A percentile compares a stretch with the other conserved stretches of the same genome.
Conservation (phyloP, 1,284 basidiomycete genomes). For the Irpex rosettiformis region DNA sequence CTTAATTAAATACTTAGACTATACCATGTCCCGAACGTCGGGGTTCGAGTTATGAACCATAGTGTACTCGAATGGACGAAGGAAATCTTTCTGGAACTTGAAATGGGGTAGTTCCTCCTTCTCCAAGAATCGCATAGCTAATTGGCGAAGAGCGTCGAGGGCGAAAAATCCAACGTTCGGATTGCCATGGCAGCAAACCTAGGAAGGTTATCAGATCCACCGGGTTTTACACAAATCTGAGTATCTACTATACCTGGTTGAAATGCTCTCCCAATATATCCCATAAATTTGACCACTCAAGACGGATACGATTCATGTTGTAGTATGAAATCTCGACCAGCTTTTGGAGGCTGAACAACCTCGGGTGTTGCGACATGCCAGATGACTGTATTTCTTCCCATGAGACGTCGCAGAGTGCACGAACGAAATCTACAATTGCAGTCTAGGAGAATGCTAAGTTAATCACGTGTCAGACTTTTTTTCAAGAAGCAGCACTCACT, state of each 20-base stretch:
- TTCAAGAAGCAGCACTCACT: conserved; percentile 45
- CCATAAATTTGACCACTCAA: conserved; percentile 99
- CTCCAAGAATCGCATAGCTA: conserved; percentile 98
- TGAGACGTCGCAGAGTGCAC: conserved; percentile 93
- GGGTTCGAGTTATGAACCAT: conserved; percentile 96
- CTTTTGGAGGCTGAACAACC: conserved; percentile 97
- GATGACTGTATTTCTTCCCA: conserved; percentile 99
- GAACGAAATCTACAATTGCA: conserved; percentile 98
- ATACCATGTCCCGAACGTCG: conserved; percentile 95
- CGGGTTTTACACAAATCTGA: not conserved
- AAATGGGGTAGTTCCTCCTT: conserved; percentile 98
- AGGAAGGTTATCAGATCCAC: conserved; percentile 13
- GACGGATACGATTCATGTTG: conserved; percentile 97
- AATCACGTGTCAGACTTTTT: conserved; percentile 13
- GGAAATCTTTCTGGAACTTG: conserved; percentile 99
- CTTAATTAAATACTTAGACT: conserved; percentile 15
- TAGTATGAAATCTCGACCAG: conserved; percentile 99
- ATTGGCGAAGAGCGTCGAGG: conserved; percentile 94
- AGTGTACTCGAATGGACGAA: conserved; percentile 97
- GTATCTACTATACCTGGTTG: conserved; percentile 70
- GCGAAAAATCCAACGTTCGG: conserved; percentile 97
- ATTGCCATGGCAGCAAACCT: conserved; percentile 99
- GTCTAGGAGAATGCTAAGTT: conserved; percentile 47
- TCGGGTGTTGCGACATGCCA: conserved; percentile 87
- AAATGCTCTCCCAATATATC: conserved; percentile 98